Evolutionary conservation across 352 stramenopile genomes (phyloP), one percentile per base, ranked within the genome.

Genomic region (Phytophthora sp.): DNA sequence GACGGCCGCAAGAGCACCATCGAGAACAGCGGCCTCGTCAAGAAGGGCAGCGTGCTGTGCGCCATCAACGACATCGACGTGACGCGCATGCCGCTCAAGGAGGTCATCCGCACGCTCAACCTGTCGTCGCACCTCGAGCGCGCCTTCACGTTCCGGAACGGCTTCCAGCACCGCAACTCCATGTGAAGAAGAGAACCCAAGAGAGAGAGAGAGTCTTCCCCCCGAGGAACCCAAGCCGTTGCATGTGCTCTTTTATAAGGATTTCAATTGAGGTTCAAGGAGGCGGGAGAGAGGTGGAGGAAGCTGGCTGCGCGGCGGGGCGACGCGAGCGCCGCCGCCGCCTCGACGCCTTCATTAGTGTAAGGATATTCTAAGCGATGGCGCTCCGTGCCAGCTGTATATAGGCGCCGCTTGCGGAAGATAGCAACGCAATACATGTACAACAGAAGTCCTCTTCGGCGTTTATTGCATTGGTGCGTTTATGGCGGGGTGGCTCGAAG

Each of bases 11-110:
- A 88, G 55, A 81, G 84, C 28, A 79, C 82, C 10, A 92, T 95
- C 53, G 86, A 95, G 68, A 89, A 89, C 68, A 87, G 77, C 52
- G 71, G 62, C 7, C 73, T 93, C 31, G 76, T 95, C 17, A 58
- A 66, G 24, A 79, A 76, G 52, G 86, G 86, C 45, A 91, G 80
- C 45, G 73, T 86, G 37, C 62, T 95, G 32, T 89, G 79, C 34
- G 79, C 82, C 28, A 91, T 95, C 72, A 91, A 95, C 72, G 80
- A 89, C 62, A 80, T 88, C 9, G 85, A 91, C 57, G 82, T 95
- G 43, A 75, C 76, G 48, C 66, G 60, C 39, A 82, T 90, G 69
- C 69, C 80, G 53, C 69, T 90, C 27, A 76, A 77, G 38, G 82
- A 95, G 37, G 84, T 93, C 12, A 74, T 90, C 49, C 80, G 74